A percentile compares a stretch with the other conserved stretches of the same genome.
Evolutionary conservation across 768 basidiomycete species (phyloP).

Genomic region (Kwoniella bestiolae): DNA sequence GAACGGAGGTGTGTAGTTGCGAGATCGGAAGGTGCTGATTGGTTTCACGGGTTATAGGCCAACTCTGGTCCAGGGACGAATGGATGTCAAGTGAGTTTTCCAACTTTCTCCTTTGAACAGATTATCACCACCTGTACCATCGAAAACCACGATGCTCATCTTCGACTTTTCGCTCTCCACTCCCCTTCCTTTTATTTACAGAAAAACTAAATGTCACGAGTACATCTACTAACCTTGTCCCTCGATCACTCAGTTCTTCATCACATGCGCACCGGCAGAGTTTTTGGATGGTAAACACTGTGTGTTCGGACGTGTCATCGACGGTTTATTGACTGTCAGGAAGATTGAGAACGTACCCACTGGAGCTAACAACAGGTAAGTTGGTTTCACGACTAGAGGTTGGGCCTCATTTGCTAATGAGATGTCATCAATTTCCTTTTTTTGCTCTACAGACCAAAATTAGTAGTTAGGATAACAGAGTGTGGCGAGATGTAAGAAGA

Average conservation of each 20-base stretch:
- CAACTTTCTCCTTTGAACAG: neutral
- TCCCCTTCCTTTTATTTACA: too few relatives aligned
- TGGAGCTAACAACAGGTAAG: conserved; percentile 53
- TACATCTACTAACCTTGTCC: conserved; percentile 12
- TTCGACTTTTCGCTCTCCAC: too few relatives aligned
- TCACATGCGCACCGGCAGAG: conserved; percentile 91
- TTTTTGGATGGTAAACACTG: conserved; percentile 75
- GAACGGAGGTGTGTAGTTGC: too few relatives aligned
- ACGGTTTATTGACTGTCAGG: conserved; percentile 91
- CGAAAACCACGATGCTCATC: too few relatives aligned
- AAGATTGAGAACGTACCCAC: conserved; percentile 97
- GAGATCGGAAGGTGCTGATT: conserved; percentile 2
- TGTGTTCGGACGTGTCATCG: conserved; percentile 57
- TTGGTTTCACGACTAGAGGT: too few relatives aligned
- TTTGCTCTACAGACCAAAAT: conserved; percentile 32
- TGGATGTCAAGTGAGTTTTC: conserved; percentile 68
- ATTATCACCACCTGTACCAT: too few relatives aligned
- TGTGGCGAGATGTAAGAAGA: conserved; percentile 55
- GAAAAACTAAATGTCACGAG: too few relatives aligned
- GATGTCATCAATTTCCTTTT: neutral
- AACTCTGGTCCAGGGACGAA: conserved; percentile 95
- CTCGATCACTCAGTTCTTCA: too few relatives aligned
- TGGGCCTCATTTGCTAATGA: neutral
- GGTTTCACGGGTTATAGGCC: conserved; percentile 63
- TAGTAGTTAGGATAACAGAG: conserved; percentile 49